These are phyloP conservation scores for Euphorbia schlechtendalii DNA, from an alignment of 441 rosid genomes.

Conservation along the genomic window DNA sequence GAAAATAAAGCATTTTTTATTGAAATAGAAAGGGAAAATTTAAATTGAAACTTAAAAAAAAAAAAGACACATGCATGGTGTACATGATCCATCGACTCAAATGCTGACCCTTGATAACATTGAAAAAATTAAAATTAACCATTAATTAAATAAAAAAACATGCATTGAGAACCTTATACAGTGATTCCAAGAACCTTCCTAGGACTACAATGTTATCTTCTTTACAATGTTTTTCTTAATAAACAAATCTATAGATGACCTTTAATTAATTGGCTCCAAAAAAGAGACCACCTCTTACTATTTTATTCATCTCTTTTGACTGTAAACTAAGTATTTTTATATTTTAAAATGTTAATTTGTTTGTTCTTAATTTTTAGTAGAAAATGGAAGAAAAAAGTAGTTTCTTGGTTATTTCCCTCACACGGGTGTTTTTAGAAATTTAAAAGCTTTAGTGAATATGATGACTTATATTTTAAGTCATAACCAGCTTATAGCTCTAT, in stretches of 20 bases:
- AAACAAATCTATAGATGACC: background rate
- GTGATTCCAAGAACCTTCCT: slow-evolving; percentile 15
- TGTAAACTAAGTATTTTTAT: background rate
- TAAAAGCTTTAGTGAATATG: no score
- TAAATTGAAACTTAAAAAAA: no score
- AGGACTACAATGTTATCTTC: background rate
- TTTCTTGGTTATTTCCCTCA: slow-evolving; percentile 32
- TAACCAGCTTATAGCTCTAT: no score
- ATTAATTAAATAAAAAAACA: slow-evolving; percentile 5
- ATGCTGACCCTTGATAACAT: background rate
- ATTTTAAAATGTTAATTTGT: no score
- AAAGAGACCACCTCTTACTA: background rate
- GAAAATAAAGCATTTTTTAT: no score
- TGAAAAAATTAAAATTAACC: background rate
- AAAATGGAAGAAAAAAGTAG: slow-evolving; percentile 13
- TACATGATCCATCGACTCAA: background rate
- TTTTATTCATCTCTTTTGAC: background rate
- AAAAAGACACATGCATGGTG: no score
- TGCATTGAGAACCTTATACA: slow-evolving; percentile 5
- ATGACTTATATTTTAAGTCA: no score
- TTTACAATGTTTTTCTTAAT: background rate
- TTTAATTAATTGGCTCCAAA: slow-evolving; percentile 1
- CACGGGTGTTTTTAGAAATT: background rate
- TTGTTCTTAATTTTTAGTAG: background rate
- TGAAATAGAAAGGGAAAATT: no score